phyloP scores from a whole-genome alignment of 2,329 filamentous ascomycete species.

The Trichoderma gracile region DNA sequence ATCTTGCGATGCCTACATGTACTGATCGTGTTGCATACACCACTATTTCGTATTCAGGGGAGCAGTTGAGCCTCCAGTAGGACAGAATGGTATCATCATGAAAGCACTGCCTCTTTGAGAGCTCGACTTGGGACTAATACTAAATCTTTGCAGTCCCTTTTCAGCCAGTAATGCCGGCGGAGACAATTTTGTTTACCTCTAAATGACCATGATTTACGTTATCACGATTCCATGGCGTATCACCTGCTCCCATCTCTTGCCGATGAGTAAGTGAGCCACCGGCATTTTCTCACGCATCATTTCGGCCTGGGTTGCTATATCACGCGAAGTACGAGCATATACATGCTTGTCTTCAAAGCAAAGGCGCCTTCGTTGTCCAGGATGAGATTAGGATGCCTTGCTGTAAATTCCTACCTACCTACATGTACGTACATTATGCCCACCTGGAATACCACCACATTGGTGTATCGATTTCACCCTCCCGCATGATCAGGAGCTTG shows the following conservation, averaged over 20 bases:
- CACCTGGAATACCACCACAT: too few relatives aligned
- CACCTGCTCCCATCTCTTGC: neutral
- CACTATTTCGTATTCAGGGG: neutral
- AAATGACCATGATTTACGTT: neutral
- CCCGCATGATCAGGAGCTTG: neutral
- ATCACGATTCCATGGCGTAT: neutral
- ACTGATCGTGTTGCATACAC: neutral
- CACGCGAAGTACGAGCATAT: too few relatives aligned
- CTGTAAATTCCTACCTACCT: too few relatives aligned
- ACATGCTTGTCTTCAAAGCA: too few relatives aligned
- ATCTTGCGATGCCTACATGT: neutral
- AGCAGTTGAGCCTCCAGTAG: neutral
- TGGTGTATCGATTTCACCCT: neutral
- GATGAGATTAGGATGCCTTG: neutral
- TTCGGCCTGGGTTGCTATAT: too few relatives aligned
- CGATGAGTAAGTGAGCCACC: too few relatives aligned
- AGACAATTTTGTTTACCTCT: neutral
- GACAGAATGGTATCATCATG: neutral
- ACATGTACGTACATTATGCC: neutral
- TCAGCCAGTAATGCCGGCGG: slow-evolving; percentile 6
- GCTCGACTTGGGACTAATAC: too few relatives aligned
- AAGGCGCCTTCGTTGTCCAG: too few relatives aligned
- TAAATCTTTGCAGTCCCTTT: neutral
- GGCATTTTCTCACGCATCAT: neutral
- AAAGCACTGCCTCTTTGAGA: too few relatives aligned